These are phyloP conservation scores for Massarina eburnea DNA, from an alignment of 2,329 filamentous ascomycete genomes.

Conservation along the genomic window DNA sequence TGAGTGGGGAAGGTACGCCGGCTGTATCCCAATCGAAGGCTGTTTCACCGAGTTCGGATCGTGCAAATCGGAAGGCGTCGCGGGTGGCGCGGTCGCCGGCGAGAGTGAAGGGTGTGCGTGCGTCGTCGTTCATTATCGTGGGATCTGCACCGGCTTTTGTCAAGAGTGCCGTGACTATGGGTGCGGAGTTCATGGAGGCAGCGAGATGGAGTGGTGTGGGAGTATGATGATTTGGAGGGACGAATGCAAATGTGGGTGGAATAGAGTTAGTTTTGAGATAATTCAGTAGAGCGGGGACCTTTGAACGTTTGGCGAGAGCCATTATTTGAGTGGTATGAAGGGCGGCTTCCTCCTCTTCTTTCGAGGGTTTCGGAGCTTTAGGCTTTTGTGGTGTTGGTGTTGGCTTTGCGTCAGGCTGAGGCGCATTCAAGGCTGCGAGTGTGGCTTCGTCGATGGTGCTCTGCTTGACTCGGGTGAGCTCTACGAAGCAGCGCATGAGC, in stretches of 20 bases:
- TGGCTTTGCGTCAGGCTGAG: conserved; percentile 47
- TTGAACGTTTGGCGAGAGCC: conserved; percentile 83
- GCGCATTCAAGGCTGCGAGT: conserved; percentile 51
- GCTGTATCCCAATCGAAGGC: conserved; percentile 79
- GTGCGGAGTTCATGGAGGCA: conserved; percentile 75
- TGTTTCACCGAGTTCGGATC: conserved; percentile 75
- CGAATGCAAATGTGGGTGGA: conserved; percentile 71
- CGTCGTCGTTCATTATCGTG: conserved; percentile 61
- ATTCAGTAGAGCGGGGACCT: conserved; percentile 80
- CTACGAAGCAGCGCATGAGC: conserved; percentile 90
- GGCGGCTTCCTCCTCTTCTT: conserved; percentile 79
- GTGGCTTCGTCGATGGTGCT: conserved; percentile 72
- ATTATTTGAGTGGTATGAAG: conserved; percentile 89
- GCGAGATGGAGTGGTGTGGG: conserved; percentile 85
- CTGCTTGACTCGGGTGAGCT: conserved; percentile 88
- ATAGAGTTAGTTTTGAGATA: conserved; percentile 80
- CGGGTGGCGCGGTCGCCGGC: conserved; percentile 82
- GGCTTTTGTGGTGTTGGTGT: conserved; percentile 33
- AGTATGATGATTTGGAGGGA: conserved; percentile 73
- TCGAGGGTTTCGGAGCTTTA: conserved; percentile 66
- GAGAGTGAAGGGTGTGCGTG: conserved; percentile 84
- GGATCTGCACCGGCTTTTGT: conserved; percentile 76
- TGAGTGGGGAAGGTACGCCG: conserved; percentile 70
- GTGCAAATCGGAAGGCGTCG: conserved; percentile 88
- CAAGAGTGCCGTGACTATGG: conserved; percentile 76